Conservation (phyloP, 768 basidiomycete genomes). For the Solioccasus polychromus region DNA sequence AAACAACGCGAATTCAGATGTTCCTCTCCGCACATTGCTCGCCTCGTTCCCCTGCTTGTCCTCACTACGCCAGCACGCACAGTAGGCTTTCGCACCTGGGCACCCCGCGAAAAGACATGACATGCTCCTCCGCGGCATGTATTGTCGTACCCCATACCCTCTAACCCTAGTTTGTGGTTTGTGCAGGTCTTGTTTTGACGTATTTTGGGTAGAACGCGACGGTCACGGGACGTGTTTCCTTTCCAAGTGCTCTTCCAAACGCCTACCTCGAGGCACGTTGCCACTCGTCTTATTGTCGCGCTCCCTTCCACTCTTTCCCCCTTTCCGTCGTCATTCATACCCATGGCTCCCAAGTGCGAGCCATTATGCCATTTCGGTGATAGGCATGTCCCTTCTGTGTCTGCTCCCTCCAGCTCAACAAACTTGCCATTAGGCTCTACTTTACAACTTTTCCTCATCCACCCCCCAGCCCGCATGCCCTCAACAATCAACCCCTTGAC, state of each 20-base stretch:
- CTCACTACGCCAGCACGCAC: background rate
- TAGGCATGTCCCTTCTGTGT: conserved; percentile 45
- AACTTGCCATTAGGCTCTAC: conserved; percentile 56
- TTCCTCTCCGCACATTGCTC: background rate
- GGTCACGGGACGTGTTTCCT: conserved; percentile 36
- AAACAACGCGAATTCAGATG: conserved; percentile 35
- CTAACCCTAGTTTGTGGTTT: conserved; percentile 24
- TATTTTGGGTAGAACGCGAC: conserved; percentile 32
- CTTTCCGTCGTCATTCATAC: background rate
- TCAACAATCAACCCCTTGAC: conserved; percentile 60
- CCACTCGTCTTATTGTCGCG: conserved; percentile 24
- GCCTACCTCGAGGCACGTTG: conserved; percentile 30
- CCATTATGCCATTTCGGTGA: conserved; percentile 78
- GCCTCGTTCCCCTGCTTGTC: background rate
- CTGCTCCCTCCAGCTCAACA: conserved; percentile 4
- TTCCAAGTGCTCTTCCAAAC: conserved; percentile 26
- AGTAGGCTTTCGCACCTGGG: too few relatives aligned
- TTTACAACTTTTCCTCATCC: conserved; percentile 88
- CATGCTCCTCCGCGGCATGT: conserved; percentile 15
- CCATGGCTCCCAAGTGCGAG: conserved; percentile 56
- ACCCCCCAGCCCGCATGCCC: conserved; percentile 56
- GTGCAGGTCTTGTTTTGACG: conserved; percentile 15
- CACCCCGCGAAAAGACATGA: conserved; percentile 23
- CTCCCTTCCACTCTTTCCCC: conserved; percentile 4
- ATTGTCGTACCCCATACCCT: conserved; percentile 17